phyloP scores from a whole-genome alignment of 164 flowering plant species.

The Saururus chinensis region DNA sequence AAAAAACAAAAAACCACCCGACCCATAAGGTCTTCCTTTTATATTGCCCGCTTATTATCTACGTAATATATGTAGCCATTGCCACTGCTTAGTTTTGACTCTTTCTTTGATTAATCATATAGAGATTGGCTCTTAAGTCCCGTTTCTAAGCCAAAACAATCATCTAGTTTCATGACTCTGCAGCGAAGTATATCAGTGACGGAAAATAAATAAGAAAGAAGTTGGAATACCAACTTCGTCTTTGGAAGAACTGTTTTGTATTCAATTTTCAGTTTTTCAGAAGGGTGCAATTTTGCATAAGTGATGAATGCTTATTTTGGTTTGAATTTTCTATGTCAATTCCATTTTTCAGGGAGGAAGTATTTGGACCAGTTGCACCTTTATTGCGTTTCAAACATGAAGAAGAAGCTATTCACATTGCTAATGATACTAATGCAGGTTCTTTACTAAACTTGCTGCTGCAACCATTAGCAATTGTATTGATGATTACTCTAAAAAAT shows the following conservation, averaged over 20 bases:
- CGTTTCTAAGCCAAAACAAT: too few species aligned
- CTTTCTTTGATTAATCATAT: too few species aligned
- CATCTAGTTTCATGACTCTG: too few species aligned
- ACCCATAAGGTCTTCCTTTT: too few species aligned
- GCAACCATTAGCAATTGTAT: background rate
- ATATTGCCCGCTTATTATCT: too few species aligned
- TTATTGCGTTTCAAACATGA: conserved; percentile 76
- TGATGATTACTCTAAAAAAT: too few species aligned
- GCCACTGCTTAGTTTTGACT: too few species aligned
- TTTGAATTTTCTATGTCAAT: background rate
- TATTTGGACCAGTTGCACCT: conserved; percentile 97
- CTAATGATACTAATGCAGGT: conserved; percentile 97
- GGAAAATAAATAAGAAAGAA: background rate
- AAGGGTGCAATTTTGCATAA: background rate
- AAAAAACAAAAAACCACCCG: too few species aligned
- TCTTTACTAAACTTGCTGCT: background rate
- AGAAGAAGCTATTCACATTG: conserved; percentile 80
- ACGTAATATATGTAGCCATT: too few species aligned
- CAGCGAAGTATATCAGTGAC: too few species aligned
- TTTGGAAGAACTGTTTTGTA: background rate
- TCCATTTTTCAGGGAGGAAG: conserved; percentile 55
- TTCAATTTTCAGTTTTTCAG: background rate
- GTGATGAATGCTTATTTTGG: background rate
- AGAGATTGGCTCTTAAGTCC: too few species aligned
- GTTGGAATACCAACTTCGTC: background rate